phyloP scores from a whole-genome alignment of 176 grass and related monocot species.

The Echinochloa phyllopogon region DNA sequence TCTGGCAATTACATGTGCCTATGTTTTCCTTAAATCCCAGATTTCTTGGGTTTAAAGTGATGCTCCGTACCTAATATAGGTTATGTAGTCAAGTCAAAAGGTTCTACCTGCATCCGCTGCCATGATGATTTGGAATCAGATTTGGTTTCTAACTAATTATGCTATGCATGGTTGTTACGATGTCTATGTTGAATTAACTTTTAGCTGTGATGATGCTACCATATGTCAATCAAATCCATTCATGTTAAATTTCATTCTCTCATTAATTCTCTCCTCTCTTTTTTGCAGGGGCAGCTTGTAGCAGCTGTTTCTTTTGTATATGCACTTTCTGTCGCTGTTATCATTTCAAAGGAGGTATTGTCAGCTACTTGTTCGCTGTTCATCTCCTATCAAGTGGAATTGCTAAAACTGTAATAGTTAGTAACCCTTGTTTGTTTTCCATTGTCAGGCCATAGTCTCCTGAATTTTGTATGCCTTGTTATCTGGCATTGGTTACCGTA shows the following conservation, averaged over 20 bases:
- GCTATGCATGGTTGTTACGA: slow-evolving; percentile 34
- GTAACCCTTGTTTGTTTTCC: slow-evolving; percentile 19
- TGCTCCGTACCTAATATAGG: slow-evolving; percentile 29
- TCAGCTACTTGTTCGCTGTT: slow-evolving; percentile 6
- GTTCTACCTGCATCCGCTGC: neutral
- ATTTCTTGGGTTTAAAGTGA: slow-evolving; percentile 48
- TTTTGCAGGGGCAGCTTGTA: slow-evolving; percentile 43
- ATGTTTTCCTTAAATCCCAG: neutral
- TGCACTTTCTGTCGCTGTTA: neutral
- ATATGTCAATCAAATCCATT: slow-evolving; percentile 7
- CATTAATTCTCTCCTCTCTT: neutral
- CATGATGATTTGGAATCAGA: slow-evolving; percentile 38
- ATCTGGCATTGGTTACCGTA: slow-evolving; percentile 34
- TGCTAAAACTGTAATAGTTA: neutral
- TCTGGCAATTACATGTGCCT: neutral
- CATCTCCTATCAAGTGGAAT: neutral
- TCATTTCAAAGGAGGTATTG: neutral
- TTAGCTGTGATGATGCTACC: slow-evolving; percentile 11
- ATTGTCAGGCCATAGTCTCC: slow-evolving; percentile 36
- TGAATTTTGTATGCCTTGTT: slow-evolving; percentile 41
- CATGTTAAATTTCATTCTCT: slow-evolving; percentile 23
- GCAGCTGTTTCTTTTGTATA: slow-evolving; percentile 2
- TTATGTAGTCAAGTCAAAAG: slow-evolving; percentile 24
- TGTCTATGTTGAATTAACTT: slow-evolving; percentile 34
- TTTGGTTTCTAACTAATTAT: slow-evolving; percentile 24